Evolutionary conservation across 2,329 filamentous ascomycete genomes (phyloP), one percentile per base, ranked within the genome.

Genomic region (Sordariomycetes sp.): DNA sequence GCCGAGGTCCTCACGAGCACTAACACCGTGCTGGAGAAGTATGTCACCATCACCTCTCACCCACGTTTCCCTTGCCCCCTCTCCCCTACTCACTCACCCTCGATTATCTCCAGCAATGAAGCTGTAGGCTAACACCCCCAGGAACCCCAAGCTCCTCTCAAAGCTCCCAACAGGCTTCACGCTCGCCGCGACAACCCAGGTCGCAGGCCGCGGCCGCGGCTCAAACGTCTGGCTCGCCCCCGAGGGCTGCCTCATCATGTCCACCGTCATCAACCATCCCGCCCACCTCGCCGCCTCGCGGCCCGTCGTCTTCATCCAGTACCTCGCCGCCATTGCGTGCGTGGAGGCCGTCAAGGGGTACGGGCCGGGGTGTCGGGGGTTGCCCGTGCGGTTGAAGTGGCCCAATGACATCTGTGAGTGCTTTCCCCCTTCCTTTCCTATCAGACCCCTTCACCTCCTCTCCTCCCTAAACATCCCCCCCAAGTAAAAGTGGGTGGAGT

Each of bases 191-290:
- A 94, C 90, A 0, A 90, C 87, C 0, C 92, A 97, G 69, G 77
- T 96, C 7, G 89, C 91, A 0, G 94, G 86, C 8, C 84, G 94
- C 42, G 94, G 94, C 8, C 86, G 94, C 10, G 94, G 94, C 3
- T 85, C 80, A 35, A 99, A 99, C 64, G 89, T 96, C 59, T 99
- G 94, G 94, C 84, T 99, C 4, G 90, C 91, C 0, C 94, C 94
- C 0, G 81, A 88, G 0, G 94, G 94, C 1, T 84, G 83, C 39
- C 77, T 97, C 6, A 87, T 96, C 68, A 94, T 95, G 72, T 96
- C 90, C 10, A 90, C 86, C 0, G 83, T 95, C 45, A 82, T 99
- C 62, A 88, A 89, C 61, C 94, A 99, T 70, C 81, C 87, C 1
- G 81, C 88, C 34, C 76, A 86, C 34, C 79, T 94, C 10, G 85